Evolutionary conservation across 106 monocot species (phyloP).

Genomic region (Dioscorea alata): DNA sequence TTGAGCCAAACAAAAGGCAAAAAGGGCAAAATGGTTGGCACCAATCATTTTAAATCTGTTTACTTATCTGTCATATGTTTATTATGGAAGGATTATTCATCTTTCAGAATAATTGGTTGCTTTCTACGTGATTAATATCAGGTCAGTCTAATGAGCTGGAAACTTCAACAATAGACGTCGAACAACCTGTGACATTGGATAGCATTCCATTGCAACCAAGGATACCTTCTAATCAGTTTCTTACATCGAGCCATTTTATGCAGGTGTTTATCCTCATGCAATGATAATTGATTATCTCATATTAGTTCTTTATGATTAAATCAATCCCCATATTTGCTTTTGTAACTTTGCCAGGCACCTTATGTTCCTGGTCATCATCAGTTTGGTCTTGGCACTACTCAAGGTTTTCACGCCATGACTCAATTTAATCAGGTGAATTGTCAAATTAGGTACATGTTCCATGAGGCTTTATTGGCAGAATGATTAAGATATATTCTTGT

Average conservation of each 20-base stretch:
- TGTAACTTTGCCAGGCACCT: slow-evolving; percentile 28
- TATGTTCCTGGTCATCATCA: slow-evolving; percentile 32
- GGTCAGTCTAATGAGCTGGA: slow-evolving; percentile 45
- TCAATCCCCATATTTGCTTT: not conserved
- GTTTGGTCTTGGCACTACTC: slow-evolving; percentile 42
- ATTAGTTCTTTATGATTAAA: not conserved
- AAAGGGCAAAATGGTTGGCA: slow-evolving; percentile 54
- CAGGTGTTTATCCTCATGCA: slow-evolving; percentile 29
- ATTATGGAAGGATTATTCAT: not conserved
- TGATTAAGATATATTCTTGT: not conserved
- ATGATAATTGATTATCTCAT: not conserved
- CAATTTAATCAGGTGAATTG: slow-evolving; percentile 57
- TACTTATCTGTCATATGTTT: slow-evolving; percentile 1
- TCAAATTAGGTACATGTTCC: not conserved
- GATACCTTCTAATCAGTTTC: slow-evolving; percentile 42
- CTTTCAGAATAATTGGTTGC: not conserved
- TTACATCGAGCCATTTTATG: slow-evolving; percentile 36
- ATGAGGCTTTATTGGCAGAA: not conserved
- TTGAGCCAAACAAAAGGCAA: slow-evolving; percentile 36
- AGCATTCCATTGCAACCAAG: slow-evolving; percentile 23
- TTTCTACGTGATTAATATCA: slow-evolving; percentile 2
- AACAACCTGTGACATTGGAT: slow-evolving; percentile 15
- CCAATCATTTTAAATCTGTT: not conserved
- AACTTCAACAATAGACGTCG: slow-evolving; percentile 22
- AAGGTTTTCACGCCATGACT: slow-evolving; percentile 46